These are phyloP conservation scores for Sporisorium exsertum DNA, from an alignment of 1,284 basidiomycete genomes.

Conservation along the genomic window DNA sequence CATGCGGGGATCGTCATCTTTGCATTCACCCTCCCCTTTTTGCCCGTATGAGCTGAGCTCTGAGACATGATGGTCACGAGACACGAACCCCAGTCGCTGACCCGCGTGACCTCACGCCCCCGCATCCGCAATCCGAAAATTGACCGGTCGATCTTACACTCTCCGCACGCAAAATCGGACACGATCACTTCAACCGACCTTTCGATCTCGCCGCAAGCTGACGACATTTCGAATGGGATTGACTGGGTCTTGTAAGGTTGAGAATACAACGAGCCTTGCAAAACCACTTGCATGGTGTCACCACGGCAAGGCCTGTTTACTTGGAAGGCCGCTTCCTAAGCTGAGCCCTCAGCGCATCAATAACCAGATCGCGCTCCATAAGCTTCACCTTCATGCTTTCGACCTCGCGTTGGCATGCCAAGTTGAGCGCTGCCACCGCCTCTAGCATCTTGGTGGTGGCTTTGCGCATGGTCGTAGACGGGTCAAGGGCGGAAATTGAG, in stretches of 20 bases:
- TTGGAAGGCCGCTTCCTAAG: not conserved
- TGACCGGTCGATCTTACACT: not conserved
- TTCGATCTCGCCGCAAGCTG: too few relatives aligned
- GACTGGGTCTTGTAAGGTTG: not conserved
- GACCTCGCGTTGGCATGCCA: conserved; percentile 13
- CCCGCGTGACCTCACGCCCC: not conserved
- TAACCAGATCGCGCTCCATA: conserved; percentile 13
- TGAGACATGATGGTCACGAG: conserved; percentile 5
- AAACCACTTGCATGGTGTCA: not conserved
- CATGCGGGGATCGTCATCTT: not conserved
- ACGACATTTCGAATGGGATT: not conserved
- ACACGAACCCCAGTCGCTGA: not conserved
- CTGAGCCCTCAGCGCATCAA: conserved; percentile 18
- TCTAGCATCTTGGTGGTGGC: conserved; percentile 8
- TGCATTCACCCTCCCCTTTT: not conserved
- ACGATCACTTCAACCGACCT: not conserved
- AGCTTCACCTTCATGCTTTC: conserved; percentile 10
- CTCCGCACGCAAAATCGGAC: not conserved
- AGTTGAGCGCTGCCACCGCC: conserved; percentile 13
- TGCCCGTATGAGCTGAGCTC: not conserved
- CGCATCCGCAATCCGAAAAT: conserved; percentile 1
- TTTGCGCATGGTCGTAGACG: not conserved
- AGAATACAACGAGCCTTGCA: not conserved
- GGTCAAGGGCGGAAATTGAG: not conserved
- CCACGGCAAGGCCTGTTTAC: not conserved